Base-by-base conservation (phyloP, 2,329 filamentous ascomycete genomes). In the Sporothrix variecibatus region DNA sequence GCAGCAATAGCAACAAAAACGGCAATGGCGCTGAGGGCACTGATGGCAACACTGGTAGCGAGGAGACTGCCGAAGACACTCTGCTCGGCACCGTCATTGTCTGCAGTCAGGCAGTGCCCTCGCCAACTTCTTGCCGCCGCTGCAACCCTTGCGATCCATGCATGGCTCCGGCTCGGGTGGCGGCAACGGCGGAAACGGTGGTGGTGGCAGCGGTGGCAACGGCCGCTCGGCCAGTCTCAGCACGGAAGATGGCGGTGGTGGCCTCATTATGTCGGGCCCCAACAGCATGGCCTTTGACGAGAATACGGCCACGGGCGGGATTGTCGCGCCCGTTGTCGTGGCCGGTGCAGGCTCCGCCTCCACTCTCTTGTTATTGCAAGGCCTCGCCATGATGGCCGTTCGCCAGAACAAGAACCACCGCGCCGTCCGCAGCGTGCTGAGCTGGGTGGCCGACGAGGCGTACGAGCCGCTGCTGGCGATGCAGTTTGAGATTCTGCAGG, bases 351-450 rank as follows among this genome's bases (percentile, higher is more conserved):
- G 89, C 91, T 38, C 91, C 88, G 0, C 82, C 38, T 46, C 62
- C 11, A 67, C 96, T 40, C 56, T 64, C 12, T 58, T 75, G 15
- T 86, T 95, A 75, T 79, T 90, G 17, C 94, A 97, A 82, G 94
- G 94, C 0, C 83, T 97, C 76, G 92, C 94, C 17, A 83, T 97
- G 75, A 89, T 97, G 83, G 93, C 93, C 0, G 90, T 96, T 78
- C 89, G 93, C 74, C 94, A 96, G 82, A 93, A 94, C 81, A 95
- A 95, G 82, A 89, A 89, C 78, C 89, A 95, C 80, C 93, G 92
- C 75, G 91, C 92, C 71, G 88, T 88, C 76, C 90, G 90, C 75
- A 93, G 92, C 71, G 85, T 97, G 65, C 82, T 97, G 74, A 94
- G 94, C 81, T 95, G 93, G 89, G 94, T 96, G 84, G 81, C 84